Percentiles rank a stretch among this genome's conserved stretches.
Evolutionary conservation across 2,329 filamentous ascomycete genomes (phyloP).

Genomic region (Cladosporium colombiae): DNA sequence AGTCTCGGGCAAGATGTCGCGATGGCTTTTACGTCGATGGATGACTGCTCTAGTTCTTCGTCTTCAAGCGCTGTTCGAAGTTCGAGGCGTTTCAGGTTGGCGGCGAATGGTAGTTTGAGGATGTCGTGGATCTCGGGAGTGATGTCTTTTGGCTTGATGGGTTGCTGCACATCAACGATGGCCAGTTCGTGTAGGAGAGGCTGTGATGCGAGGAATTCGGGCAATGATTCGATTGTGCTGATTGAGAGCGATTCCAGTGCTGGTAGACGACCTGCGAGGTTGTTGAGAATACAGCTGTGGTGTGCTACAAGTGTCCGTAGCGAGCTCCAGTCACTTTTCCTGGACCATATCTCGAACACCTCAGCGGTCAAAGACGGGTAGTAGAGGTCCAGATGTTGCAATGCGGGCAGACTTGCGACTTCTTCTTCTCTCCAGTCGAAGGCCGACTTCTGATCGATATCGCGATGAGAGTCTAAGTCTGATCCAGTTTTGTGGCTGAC

Average conservation of each 20-base stretch:
- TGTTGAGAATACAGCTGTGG: neutral
- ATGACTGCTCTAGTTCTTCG: neutral
- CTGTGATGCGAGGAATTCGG: neutral
- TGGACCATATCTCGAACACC: neutral
- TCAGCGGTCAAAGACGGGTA: neutral
- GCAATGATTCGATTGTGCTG: neutral
- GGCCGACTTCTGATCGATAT: neutral
- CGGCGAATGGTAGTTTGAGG: neutral
- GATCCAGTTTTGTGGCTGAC: neutral
- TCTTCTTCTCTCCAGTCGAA: neutral
- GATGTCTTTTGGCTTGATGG: neutral
- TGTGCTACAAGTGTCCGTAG: neutral
- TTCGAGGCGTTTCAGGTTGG: neutral
- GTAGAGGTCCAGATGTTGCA: slow-evolving; percentile 2
- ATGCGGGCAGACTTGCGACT: neutral
- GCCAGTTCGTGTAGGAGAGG: neutral
- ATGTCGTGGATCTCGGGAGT: neutral
- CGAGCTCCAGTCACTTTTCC: neutral
- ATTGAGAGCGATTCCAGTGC: neutral
- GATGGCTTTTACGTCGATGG: neutral
- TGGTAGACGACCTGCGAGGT: neutral
- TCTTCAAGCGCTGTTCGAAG: neutral
- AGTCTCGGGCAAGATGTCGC: neutral
- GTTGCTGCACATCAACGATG: neutral
- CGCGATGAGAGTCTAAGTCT: neutral